Conservation (phyloP, 1,139 yeast genomes). For the Kurtzmaniella quercitrusa region DNA sequence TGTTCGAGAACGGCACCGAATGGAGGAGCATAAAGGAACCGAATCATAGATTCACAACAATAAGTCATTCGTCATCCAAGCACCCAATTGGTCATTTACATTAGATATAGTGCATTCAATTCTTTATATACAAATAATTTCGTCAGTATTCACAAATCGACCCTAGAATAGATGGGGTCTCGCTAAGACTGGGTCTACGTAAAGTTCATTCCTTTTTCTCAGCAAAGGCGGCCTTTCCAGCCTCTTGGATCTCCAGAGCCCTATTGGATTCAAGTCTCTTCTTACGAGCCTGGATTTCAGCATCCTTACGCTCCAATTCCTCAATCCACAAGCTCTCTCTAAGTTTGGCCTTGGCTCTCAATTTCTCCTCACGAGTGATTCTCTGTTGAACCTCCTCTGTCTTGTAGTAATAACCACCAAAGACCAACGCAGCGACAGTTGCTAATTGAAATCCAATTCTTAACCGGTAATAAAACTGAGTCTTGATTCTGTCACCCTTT, state of each 20-base stretch:
- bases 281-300: conserved; percentile 63
- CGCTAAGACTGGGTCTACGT: background rate
- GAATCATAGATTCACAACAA: too few relatives aligned
- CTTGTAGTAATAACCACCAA: conserved; percentile 70
- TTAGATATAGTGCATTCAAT: too few relatives aligned
- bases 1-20: background rate
- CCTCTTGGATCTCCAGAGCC: conserved; percentile 29
- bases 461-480: conserved; percentile 85
- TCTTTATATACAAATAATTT: too few relatives aligned
- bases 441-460: conserved; percentile 84
- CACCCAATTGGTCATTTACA: too few relatives aligned
- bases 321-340: conserved; percentile 89
- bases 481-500: conserved; percentile 66
- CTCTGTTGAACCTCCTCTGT: conserved; percentile 34
- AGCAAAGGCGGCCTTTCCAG: conserved; percentile 40
- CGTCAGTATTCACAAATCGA: too few relatives aligned
- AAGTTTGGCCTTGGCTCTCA: conserved; percentile 71
- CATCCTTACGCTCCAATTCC: conserved; percentile 82
- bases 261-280: conserved; percentile 37
- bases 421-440: conserved; percentile 75
- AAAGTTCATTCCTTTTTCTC: conserved; percentile 13
- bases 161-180: background rate
- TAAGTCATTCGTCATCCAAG: too few relatives aligned
- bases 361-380: conserved; percentile 55
- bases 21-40: too few relatives aligned